Base-by-base conservation (phyloP, 2,329 filamentous ascomycete species). In the Phialocephala sp. region DNA sequence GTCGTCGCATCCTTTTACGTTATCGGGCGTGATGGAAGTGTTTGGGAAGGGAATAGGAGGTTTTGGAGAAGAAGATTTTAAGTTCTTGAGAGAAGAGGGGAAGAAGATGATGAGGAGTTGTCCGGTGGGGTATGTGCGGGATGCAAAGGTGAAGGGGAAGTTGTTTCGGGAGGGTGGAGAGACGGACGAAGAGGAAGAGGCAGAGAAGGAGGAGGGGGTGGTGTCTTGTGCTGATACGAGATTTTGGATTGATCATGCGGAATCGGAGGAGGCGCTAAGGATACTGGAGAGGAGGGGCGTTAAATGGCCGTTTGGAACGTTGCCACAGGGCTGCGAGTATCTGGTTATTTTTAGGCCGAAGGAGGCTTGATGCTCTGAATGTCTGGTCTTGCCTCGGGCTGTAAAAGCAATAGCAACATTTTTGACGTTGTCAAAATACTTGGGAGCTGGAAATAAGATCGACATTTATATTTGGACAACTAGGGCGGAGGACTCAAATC, bases 401-500 rank as follows among this genome's bases (percentile, higher is more conserved):
- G 3, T 18, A 12, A 12, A 41, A 12, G 37, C 9, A 41, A 12
- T 41, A 3, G 2, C 37, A 41, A 41, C 11, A 12, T 6, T 15
- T 2, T 14, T 6, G 41, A 43, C 41, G 18, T 43, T 43, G 12
- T 43, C 12, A 18, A 14, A 18, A 6, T 6, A 43, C 6, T 15
- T 18, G 41, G 41, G 41, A 18, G 6, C 15, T 6, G 15, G n/a
- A 18, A 18, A 8, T 3, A 43, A 18, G 15, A 43, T n/a, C 41
- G n/a, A 43, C 15, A 43, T 18, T 18, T 18, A 4, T 32, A 35
- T 54, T 32, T 22, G 12, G 22, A 24, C n/a, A 35, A 20, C 22
- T 60, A 88, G 0, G 86, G 85, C 65, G 88, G 76, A 36, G 86
- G 85, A 72, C 82, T 82, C 43, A 89, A 69, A 71, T 88, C 83